Evolutionary conservation across 1,284 basidiomycete genomes (phyloP).

Genomic region (Ceratobasidium sp.): DNA sequence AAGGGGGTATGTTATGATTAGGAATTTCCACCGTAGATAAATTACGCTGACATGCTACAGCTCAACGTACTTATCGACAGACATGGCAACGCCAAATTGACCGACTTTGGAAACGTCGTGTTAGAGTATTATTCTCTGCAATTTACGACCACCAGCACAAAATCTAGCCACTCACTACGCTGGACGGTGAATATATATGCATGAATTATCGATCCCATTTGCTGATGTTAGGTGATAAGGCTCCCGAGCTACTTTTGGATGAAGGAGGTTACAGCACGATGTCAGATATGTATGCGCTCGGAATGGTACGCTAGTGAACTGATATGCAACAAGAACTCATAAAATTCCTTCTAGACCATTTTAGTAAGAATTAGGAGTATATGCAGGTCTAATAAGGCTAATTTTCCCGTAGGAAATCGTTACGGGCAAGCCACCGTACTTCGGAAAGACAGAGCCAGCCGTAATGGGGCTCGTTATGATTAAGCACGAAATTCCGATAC

Average conservation of each 20-base stretch:
- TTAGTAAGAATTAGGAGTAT: not conserved
- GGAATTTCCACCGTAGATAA: not conserved
- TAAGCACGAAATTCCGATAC: not conserved
- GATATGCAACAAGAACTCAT: no score
- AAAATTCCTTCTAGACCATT: not conserved
- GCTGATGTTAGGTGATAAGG: not conserved
- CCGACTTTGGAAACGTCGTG: slow-evolving; percentile 1
- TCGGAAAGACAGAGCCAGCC: not conserved
- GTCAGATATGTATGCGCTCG: slow-evolving; percentile 9
- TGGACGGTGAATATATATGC: slow-evolving; percentile 1
- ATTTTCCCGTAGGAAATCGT: not conserved
- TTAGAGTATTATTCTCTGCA: not conserved
- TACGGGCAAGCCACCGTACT: slow-evolving; percentile 2
- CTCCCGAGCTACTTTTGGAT: not conserved
- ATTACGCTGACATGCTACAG: not conserved
- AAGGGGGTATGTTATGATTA: not conserved
- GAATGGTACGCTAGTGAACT: slow-evolving; percentile 28
- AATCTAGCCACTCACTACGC: not conserved
- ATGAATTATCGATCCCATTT: not conserved
- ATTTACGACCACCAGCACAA: not conserved
- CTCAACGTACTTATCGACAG: not conserved
- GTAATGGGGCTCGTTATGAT: not conserved
- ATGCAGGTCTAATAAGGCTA: not conserved
- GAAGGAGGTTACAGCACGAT: not conserved
- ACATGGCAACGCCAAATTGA: not conserved